phyloP scores from a whole-genome alignment of 805 yeast species.

The Ogataea philodendri region DNA sequence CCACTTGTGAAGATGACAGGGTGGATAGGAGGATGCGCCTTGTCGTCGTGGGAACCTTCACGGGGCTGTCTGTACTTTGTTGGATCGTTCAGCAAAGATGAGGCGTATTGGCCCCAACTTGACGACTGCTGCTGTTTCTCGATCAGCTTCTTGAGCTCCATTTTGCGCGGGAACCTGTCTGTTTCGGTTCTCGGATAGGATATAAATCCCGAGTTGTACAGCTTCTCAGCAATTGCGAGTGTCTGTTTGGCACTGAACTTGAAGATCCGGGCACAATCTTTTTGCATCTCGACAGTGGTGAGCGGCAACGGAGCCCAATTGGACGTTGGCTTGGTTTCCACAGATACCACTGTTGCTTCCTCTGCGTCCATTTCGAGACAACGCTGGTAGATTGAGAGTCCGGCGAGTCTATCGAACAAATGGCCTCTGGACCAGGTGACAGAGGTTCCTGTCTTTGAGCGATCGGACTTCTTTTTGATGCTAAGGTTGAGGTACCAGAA shows the following conservation, averaged over 20 bases:
- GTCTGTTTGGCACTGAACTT: conserved; percentile 79
- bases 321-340: conserved; percentile 61
- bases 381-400: conserved; percentile 61
- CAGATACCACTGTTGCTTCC: conserved; percentile 48
- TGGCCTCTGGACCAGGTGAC: conserved; percentile 74
- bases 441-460: conserved; percentile 34
- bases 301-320: conserved; percentile 86
- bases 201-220: conserved; percentile 81
- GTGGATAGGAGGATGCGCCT: conserved; percentile 98
- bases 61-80: conserved; percentile 65
- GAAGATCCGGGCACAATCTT: conserved; percentile 72
- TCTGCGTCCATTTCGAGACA: conserved; percentile 49
- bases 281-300: conserved; percentile 92
- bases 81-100: conserved; percentile 36
- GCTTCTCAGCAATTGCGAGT: conserved; percentile 73
- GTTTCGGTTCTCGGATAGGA: conserved; percentile 99
- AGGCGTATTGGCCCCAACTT: conserved; percentile 75
- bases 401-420: conserved; percentile 70
- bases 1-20: conserved; percentile 52
- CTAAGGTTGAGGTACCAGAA: conserved; percentile 74
- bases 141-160: conserved; percentile 66
- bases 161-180: conserved; percentile 72
- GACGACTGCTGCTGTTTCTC: conserved; percentile 54
- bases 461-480: conserved; percentile 38
- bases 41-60: conserved; percentile 80